A percentile compares a stretch with the other conserved stretches of the same genome.
Evolutionary conservation across 2,329 filamentous ascomycete species (phyloP).

Genomic region (Pezicula neosporulosa): DNA sequence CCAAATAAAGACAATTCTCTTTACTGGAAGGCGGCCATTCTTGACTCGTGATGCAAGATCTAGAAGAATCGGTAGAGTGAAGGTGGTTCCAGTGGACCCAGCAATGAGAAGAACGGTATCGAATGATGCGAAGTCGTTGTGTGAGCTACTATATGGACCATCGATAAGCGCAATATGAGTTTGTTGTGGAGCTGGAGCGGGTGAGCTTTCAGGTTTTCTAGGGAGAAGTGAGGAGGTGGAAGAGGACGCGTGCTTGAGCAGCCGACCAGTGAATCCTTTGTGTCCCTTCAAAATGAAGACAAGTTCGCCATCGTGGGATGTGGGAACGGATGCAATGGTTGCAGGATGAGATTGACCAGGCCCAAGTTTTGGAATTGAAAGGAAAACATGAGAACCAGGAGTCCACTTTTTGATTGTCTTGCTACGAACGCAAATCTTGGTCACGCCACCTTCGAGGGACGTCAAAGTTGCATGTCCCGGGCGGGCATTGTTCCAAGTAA

Average conservation of each 20-base stretch:
- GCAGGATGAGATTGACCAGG: conserved; percentile 56
- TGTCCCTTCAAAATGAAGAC: conserved; percentile 57
- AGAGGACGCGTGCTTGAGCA: conserved; percentile 40
- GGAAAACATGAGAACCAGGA: conserved; percentile 55
- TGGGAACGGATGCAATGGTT: conserved; percentile 52
- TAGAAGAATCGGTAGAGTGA: conserved; percentile 52
- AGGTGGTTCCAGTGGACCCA: conserved; percentile 59
- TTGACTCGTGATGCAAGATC: conserved; percentile 16
- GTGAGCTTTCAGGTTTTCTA: conserved; percentile 5
- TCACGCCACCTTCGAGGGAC: conserved; percentile 31
- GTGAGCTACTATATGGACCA: conserved; percentile 54
- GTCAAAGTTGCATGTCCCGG: conserved; percentile 21
- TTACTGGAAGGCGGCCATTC: conserved; percentile 34
- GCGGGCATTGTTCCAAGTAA: conserved; percentile 28
- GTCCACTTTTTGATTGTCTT: conserved; percentile 31
- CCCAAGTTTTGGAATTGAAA: conserved; percentile 54
- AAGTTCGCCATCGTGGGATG: conserved; percentile 52
- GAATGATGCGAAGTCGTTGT: conserved; percentile 50
- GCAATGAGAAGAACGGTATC: conserved; percentile 58
- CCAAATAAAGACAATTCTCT: conserved; percentile 50
- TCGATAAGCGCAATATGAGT: conserved; percentile 44
- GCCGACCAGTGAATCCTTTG: conserved; percentile 51
- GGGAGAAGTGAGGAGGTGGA: conserved; percentile 11
- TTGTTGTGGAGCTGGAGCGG: conserved; percentile 22
- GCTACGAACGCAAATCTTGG: conserved; percentile 31